Percentiles rank a stretch among this genome's conserved stretches.
phyloP scores from a whole-genome alignment of 805 yeast genomes.

The Priceomyces melissophilus region DNA sequence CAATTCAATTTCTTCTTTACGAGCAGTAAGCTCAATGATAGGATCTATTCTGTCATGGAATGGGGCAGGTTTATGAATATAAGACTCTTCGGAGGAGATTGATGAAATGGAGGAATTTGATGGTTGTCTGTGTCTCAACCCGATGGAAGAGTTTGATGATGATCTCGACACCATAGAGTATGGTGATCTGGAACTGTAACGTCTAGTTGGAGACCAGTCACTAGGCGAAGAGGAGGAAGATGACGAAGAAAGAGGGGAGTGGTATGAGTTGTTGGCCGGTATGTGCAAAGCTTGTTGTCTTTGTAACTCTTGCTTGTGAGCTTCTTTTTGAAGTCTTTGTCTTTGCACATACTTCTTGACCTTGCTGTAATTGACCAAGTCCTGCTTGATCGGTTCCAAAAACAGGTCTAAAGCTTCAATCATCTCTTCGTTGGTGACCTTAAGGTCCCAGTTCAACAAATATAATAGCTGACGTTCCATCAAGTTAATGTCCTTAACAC shows the following conservation, averaged over 20 bases:
- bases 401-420: slow-evolving; percentile 38
- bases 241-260: neutral
- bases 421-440: slow-evolving; percentile 45
- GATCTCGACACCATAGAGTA: slow-evolving; percentile 11
- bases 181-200: slow-evolving; percentile 6
- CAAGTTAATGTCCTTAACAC: slow-evolving; percentile 64
- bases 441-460: slow-evolving; percentile 68
- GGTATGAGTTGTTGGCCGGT: slow-evolving; percentile 1
- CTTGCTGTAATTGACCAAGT: slow-evolving; percentile 30
- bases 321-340: slow-evolving; percentile 16
- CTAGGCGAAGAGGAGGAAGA: slow-evolving; percentile 4
- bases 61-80: neutral
- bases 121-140: slow-evolving; percentile 15
- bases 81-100: slow-evolving; percentile 11
- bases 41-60: slow-evolving; percentile 24
- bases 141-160: slow-evolving; percentile 14
- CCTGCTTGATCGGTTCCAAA: slow-evolving; percentile 50
- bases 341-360: slow-evolving; percentile 28
- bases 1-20: slow-evolving; percentile 32
- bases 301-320: slow-evolving; percentile 11
- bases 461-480: slow-evolving; percentile 77
- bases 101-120: slow-evolving; percentile 18
- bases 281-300: slow-evolving; percentile 5
- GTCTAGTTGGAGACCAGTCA: neutral
- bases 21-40: slow-evolving; percentile 31